A percentile compares a stretch with the other conserved stretches of the same genome.
phyloP scores from a whole-genome alignment of 345 rosid species.

The Syzygium aqueum region DNA sequence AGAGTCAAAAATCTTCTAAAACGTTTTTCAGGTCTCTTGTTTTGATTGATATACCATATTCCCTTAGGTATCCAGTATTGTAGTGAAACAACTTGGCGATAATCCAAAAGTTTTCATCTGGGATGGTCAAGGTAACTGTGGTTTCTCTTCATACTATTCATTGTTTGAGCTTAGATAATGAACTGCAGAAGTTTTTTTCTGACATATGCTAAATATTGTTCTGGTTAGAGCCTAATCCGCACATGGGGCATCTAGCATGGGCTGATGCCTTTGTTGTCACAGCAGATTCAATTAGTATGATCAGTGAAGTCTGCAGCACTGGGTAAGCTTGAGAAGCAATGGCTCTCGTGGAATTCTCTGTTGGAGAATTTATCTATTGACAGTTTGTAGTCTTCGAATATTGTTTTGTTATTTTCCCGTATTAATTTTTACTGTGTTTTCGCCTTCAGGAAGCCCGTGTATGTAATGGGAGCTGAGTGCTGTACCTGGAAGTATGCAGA shows the following conservation, averaged over 20 bases:
- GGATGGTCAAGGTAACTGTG: conserved; percentile 77
- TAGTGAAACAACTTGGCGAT: conserved; percentile 61
- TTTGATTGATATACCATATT: neutral
- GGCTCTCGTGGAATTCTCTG: neutral
- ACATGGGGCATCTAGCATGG: conserved; percentile 96
- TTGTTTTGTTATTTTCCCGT: neutral
- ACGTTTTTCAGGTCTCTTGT: neutral
- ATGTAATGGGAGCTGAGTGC: conserved; percentile 68
- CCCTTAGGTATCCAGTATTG: conserved; percentile 51
- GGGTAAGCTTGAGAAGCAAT: conserved; percentile 43
- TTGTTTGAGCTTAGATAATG: neutral
- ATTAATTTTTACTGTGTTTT: neutral
- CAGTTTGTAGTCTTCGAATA: neutral
- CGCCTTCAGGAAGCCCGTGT: conserved; percentile 80
- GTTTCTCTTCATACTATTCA: neutral
- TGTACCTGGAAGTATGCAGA: conserved; percentile 89
- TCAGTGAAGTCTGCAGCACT: conserved; percentile 96
- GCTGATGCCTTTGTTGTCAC: conserved; percentile 95
- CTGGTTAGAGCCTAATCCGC: conserved; percentile 71
- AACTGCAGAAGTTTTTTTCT: conserved; percentile 4
- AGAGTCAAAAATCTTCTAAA: neutral
- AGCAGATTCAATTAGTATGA: conserved; percentile 88
- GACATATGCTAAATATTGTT: conserved; percentile 1
- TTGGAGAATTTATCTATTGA: neutral
- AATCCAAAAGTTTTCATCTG: conserved; percentile 81